Evolutionary conservation across 1,139 yeast species (phyloP).

Genomic region (Kodamaea arcana): DNA sequence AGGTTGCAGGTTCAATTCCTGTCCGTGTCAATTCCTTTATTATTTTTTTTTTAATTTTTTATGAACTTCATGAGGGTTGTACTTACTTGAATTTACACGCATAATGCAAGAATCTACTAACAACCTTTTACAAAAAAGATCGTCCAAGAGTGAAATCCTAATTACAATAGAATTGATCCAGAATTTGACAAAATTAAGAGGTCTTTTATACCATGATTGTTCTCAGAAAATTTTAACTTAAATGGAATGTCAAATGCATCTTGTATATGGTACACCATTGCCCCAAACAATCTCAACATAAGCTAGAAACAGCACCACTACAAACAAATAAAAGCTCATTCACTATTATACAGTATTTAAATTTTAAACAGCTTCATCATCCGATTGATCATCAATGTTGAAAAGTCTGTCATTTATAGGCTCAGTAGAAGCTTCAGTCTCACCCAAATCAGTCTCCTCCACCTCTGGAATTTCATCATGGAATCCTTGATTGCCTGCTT

Average conservation of each 20-base stretch:
- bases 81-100: no score
- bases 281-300: no score
- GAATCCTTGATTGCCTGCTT: conserved; percentile 21
- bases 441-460: conserved; percentile 6
- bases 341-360: conserved; percentile 2
- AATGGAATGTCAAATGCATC: no score
- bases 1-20: conserved; percentile 42
- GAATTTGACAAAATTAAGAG: no score
- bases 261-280: no score
- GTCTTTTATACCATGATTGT: no score
- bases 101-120: no score
- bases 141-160: no score
- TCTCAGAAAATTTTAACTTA: no score
- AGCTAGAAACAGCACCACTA: neutral
- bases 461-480: conserved; percentile 7
- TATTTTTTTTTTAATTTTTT: conserved; percentile 9
- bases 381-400: conserved; percentile 36
- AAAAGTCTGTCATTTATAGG: conserved; percentile 22
- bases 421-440: conserved; percentile 2
- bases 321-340: neutral
- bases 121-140: no score
- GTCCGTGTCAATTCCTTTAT: conserved; percentile 22
- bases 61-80: no score
- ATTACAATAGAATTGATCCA: no score
- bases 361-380: conserved; percentile 18